Conservation (phyloP, 179 eudicot genomes). For the Heliamphora pulchella region DNA sequence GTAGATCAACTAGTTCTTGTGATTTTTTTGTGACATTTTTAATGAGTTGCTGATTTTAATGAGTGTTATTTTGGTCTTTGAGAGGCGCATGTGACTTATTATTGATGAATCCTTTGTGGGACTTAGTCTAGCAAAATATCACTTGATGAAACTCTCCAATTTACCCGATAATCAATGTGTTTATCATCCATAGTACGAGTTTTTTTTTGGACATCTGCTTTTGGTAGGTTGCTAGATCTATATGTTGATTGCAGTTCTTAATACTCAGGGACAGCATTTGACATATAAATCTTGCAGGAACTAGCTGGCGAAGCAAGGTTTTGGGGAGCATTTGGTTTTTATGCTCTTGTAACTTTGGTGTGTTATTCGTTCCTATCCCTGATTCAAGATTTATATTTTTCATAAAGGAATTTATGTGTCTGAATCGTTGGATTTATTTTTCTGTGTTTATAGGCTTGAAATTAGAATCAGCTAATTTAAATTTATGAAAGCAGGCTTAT, state of each 20-base stretch:
- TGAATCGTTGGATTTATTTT: background rate
- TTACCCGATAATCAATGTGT: too few relatives aligned
- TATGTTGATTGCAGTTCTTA: background rate
- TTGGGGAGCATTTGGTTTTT: conserved; percentile 95
- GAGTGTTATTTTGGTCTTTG: too few relatives aligned
- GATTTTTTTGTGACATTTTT: too few relatives aligned
- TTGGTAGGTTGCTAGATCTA: background rate
- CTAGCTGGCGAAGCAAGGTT: conserved; percentile 58
- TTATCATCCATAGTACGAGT: too few relatives aligned
- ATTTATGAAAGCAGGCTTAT: conserved; percentile 54
- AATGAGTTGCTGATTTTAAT: too few relatives aligned
- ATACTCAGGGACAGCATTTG: background rate
- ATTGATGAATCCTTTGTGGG: too few relatives aligned
- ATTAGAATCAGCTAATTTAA: conserved; percentile 2
- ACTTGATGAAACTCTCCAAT: too few relatives aligned
- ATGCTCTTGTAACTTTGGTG: conserved; percentile 70
- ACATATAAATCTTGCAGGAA: conserved; percentile 42
- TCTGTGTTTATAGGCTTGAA: background rate
- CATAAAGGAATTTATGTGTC: background rate
- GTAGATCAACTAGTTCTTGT: too few relatives aligned
- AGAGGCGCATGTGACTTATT: too few relatives aligned
- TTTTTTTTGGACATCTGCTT: background rate
- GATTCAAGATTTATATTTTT: background rate
- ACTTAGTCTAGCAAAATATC: too few relatives aligned
- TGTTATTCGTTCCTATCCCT: conserved; percentile 19